These are phyloP conservation scores for Paramecium tetraurelia DNA, from an alignment of 73 alveolate species.

Conservation along the genomic window DNA sequence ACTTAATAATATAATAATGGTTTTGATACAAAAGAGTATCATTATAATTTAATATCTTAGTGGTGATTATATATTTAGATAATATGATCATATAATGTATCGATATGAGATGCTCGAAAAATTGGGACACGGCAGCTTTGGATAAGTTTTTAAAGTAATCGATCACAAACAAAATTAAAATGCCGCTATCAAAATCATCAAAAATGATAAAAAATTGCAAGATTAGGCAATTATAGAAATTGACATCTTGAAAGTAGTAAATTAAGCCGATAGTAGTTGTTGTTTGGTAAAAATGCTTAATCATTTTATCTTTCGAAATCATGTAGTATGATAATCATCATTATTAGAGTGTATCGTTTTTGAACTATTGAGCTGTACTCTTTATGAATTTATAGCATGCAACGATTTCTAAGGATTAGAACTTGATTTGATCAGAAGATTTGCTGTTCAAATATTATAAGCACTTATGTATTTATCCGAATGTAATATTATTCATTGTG, in stretches of 20 bases:
- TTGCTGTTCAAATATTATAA: conserved; percentile 81
- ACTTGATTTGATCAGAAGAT: conserved; percentile 80
- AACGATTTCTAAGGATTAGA: conserved; percentile 85
- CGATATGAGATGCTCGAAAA: conserved; percentile 83
- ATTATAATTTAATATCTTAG: conserved; percentile 21
- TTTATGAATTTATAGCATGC: conserved; percentile 83
- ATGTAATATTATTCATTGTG: conserved; percentile 81
- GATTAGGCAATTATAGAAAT: conserved; percentile 82
- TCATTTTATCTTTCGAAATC: conserved; percentile 77
- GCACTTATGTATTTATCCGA: conserved; percentile 70
- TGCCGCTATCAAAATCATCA: conserved; percentile 85
- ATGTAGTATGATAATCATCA: conserved; percentile 70
- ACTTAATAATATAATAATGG: conserved; percentile 65
- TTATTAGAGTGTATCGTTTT: conserved; percentile 67
- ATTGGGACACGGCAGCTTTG: conserved; percentile 94
- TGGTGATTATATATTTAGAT: conserved; percentile 76
- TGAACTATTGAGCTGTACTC: conserved; percentile 74
- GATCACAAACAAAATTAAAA: conserved; percentile 79
- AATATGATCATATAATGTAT: conserved; percentile 83
- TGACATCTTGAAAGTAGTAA: conserved; percentile 70
- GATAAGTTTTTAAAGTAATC: conserved; percentile 78
- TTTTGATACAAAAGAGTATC: conserved; percentile 78
- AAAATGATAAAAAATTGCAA: conserved; percentile 70
- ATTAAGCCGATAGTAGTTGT: conserved; percentile 50
- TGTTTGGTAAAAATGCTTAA: conserved; percentile 70